Conservation (phyloP, 2,329 filamentous ascomycete genomes). For the Dothistroma septosporum region DNA sequence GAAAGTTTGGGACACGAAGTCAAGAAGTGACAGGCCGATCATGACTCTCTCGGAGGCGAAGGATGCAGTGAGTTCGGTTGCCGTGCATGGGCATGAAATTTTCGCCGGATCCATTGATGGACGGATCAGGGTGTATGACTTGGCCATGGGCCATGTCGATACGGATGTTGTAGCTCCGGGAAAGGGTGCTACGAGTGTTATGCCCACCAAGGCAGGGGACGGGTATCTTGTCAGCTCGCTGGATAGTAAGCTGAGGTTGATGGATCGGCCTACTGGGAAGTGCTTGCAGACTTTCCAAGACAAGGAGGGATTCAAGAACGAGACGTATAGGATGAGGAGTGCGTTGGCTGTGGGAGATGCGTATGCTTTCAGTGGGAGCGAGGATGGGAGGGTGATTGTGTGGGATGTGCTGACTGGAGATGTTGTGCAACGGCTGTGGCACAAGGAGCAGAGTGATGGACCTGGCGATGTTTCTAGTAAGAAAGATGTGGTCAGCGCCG, state of each 20-base stretch:
- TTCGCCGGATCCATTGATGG: conserved; percentile 80
- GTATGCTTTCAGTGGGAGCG: conserved; percentile 76
- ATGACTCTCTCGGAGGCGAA: conserved; percentile 69
- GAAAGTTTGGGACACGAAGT: conserved; percentile 67
- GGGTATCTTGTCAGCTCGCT: conserved; percentile 70
- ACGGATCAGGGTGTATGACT: conserved; percentile 73
- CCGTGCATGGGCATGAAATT: conserved; percentile 50
- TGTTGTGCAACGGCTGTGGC: conserved; percentile 57
- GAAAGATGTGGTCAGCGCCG: conserved; percentile 46
- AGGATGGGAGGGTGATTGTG: conserved; percentile 67
- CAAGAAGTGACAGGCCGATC: conserved; percentile 57
- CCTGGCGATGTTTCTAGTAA: conserved; percentile 33
- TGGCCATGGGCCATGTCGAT: conserved; percentile 67
- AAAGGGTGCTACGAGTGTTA: conserved; percentile 66
- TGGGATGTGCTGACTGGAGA: conserved; percentile 82
- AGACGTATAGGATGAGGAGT: conserved; percentile 68
- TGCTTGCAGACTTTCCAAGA: conserved; percentile 67
- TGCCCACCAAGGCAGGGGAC: conserved; percentile 66
- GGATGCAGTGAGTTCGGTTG: conserved; percentile 57
- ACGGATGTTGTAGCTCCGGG: conserved; percentile 61
- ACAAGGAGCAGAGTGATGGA: conserved; percentile 29
- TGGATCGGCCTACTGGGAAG: conserved; percentile 72
- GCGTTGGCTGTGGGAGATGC: conserved; percentile 71
- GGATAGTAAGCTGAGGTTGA: conserved; percentile 71
- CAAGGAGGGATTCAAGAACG: conserved; percentile 53